Conservation (phyloP, 192 early-diverging fungal species). For the Backusella sp. region DNA sequence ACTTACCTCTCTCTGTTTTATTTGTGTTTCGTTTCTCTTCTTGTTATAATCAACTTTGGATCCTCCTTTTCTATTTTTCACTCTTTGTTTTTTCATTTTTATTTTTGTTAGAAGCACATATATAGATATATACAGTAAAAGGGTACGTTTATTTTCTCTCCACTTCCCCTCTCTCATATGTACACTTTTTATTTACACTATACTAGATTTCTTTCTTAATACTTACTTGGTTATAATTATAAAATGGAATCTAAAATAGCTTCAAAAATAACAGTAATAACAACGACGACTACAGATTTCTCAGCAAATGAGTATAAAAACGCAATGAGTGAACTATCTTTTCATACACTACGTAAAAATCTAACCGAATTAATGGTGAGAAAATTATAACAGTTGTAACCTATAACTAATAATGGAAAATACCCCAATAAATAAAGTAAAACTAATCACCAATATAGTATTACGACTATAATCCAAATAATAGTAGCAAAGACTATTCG, state of each 20-base stretch:
- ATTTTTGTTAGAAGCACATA: not conserved
- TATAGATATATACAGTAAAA: not conserved
- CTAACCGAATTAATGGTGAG: slow-evolving; percentile 1
- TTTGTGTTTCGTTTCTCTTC: not conserved
- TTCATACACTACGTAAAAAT: slow-evolving; percentile 5
- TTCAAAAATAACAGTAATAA: not conserved
- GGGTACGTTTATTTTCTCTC: not conserved
- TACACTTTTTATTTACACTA: not conserved
- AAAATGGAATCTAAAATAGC: not conserved
- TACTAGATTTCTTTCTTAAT: not conserved
- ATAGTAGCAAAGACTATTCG: not conserved
- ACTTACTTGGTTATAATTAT: not conserved
- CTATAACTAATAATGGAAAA: not conserved
- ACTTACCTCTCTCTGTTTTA: not conserved
- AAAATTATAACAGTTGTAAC: not conserved
- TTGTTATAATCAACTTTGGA: not conserved
- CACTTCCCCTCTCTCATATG: not conserved
- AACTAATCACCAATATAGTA: not conserved
- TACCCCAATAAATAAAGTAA: not conserved
- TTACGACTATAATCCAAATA: not conserved
- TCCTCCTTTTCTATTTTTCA: not conserved
- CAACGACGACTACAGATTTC: not conserved
- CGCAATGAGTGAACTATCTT: slow-evolving; percentile 1
- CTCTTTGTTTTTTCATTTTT: not conserved
- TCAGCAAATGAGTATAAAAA: not conserved